Base-by-base conservation (phyloP, 306 rosid species). In the Betula pendula region DNA sequence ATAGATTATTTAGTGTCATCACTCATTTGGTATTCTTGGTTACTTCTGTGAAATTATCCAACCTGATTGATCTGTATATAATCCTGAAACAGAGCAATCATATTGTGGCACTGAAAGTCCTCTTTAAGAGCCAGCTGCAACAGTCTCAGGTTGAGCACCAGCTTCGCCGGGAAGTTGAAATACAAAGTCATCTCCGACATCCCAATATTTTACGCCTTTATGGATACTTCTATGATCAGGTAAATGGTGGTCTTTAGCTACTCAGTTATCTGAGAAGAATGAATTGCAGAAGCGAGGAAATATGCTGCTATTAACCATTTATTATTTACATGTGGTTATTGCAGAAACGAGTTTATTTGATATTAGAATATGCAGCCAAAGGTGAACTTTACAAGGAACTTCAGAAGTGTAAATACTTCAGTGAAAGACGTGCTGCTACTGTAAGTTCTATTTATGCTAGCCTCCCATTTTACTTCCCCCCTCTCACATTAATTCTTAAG, bases 81-180 rank as follows among this genome's bases (percentile, higher is more conserved):
- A 76, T 67, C 59, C 62, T 85, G 73, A 25, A 74, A 81, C 95
- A 96, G 99, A 96, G 99, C 82, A 92, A 89, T 89, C 98, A 93
- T 29, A 86, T 96, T 22, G 94, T 96, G 81, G 99, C 99, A 44
- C 84, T 96, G 24, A 96, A 96, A 86, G 99, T 96, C 70, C 91
- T 96, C 69, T 96, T 93, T 66, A 96, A 96, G 92, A 92, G 90
- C 88, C 99, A 96, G 81, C 81, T 96, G 81, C 99, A 96, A 81
- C 99, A 96, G 79, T 96, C 99, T 38, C 99, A 96, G 85, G 99
- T 96, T 67, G 99, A 93, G 87, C 99, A 96, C 79, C 99, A 96
- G 80, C 99, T 96, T 53, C 89, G 98, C 13, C 82, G 99, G 17
- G 99, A 96, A 88, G 99, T 96, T 73, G 99, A 96, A 81, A 96